phyloP scores from a whole-genome alignment of 441 rosid species.

The Populus tomentosa region DNA sequence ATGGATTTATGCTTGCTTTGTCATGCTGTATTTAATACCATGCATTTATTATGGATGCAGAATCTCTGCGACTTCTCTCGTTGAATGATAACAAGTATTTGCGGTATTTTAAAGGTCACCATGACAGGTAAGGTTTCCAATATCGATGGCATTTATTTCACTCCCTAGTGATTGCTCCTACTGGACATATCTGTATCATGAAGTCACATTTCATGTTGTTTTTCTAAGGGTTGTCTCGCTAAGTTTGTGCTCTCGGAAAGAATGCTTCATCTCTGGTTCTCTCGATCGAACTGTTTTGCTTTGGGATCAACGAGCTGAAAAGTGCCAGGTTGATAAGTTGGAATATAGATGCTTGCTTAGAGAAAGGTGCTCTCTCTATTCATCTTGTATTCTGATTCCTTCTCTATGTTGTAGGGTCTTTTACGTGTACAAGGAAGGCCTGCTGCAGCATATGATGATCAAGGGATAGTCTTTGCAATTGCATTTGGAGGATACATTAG shows the following conservation, averaged over 20 bases:
- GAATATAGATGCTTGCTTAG: neutral
- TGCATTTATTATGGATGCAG: slow-evolving; percentile 31
- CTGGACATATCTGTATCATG: neutral
- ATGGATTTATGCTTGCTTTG: neutral
- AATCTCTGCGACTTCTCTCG: slow-evolving; percentile 85
- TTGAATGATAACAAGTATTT: slow-evolving; percentile 94
- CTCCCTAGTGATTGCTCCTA: slow-evolving; percentile 2
- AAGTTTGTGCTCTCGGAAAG: slow-evolving; percentile 81
- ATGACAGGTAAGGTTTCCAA: slow-evolving; percentile 68
- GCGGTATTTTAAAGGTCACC: slow-evolving; percentile 97
- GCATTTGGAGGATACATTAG: slow-evolving; percentile 90
- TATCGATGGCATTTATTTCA: neutral
- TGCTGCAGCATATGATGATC: slow-evolving; percentile 94
- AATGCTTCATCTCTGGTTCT: slow-evolving; percentile 88
- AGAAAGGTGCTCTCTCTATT: neutral
- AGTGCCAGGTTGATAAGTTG: slow-evolving; percentile 65
- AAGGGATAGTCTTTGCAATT: slow-evolving; percentile 80
- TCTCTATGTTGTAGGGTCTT: slow-evolving; percentile 54
- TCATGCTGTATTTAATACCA: neutral
- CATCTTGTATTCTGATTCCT: slow-evolving; percentile 5
- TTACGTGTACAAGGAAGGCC: slow-evolving; percentile 94
- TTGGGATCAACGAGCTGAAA: slow-evolving; percentile 96
- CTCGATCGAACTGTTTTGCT: slow-evolving; percentile 92
- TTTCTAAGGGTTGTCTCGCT: slow-evolving; percentile 77
- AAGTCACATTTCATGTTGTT: slow-evolving; percentile 6